phyloP scores from a whole-genome alignment of 768 basidiomycete species.

The Polyporus arcularius region DNA sequence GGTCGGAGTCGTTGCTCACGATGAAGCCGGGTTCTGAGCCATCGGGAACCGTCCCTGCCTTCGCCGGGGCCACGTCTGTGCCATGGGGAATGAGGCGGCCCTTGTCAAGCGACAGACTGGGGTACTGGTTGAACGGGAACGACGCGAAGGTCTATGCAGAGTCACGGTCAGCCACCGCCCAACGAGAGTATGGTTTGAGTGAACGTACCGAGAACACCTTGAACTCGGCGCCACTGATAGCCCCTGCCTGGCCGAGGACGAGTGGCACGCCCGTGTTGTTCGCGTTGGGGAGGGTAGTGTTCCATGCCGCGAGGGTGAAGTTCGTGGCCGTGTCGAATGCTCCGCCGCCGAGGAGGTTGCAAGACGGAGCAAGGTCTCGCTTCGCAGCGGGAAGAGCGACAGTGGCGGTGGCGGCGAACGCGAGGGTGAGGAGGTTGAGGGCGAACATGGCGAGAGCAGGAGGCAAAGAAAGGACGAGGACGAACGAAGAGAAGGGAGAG shows the following conservation, averaged over 20 bases:
- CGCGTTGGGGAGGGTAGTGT: conserved; percentile 41
- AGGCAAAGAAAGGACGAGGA: background rate
- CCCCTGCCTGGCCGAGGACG: conserved; percentile 41
- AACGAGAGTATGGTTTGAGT: too few relatives aligned
- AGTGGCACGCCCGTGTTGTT: conserved; percentile 49
- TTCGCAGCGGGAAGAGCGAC: conserved; percentile 13
- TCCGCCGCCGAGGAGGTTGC: conserved; percentile 24
- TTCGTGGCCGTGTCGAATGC: conserved; percentile 34
- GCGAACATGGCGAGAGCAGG: conserved; percentile 15
- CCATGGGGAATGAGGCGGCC: conserved; percentile 41
- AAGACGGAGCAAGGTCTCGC: conserved; percentile 18
- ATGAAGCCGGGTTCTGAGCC: conserved; percentile 39
- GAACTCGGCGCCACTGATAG: conserved; percentile 36
- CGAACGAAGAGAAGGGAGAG: background rate
- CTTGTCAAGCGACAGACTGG: conserved; percentile 39
- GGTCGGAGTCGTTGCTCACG: conserved; percentile 35
- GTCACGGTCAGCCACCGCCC: background rate
- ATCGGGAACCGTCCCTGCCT: conserved; percentile 36
- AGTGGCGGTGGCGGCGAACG: conserved; percentile 6
- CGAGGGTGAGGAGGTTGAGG: conserved; percentile 13
- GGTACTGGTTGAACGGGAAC: conserved; percentile 52
- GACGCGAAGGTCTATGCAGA: conserved; percentile 45
- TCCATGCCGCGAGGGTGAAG: conserved; percentile 50
- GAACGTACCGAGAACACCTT: conserved; percentile 46
- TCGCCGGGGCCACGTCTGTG: conserved; percentile 30